Evolutionary conservation across 495 filamentous ascomycete genomes (phyloP).

Genomic region (Pyrenopolyporus hunteri): DNA sequence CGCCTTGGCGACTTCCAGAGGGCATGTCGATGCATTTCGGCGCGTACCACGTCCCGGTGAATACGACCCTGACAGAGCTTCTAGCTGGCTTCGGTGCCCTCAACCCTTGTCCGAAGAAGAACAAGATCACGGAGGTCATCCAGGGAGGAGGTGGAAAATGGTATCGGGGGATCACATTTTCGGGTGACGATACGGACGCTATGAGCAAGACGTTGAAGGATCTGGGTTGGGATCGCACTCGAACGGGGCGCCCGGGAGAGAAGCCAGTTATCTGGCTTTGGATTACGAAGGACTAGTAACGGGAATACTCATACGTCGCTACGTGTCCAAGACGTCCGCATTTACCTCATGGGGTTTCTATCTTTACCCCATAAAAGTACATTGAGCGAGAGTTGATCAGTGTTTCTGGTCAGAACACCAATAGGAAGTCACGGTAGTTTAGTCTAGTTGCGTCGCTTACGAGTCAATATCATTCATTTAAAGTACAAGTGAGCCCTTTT

Average conservation of each 20-base stretch:
- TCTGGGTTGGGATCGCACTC: constrained; percentile 47
- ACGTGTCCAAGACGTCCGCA: background rate
- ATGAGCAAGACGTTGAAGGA: constrained; percentile 42
- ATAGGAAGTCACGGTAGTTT: background rate
- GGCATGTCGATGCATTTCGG: constrained; percentile 42
- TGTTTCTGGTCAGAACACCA: background rate
- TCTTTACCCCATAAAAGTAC: background rate
- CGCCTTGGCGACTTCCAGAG: constrained; percentile 51
- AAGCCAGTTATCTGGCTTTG: constrained; percentile 51
- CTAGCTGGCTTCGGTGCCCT: constrained; percentile 53
- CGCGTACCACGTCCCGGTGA: constrained; percentile 50
- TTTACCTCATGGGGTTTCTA: background rate
- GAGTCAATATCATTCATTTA: background rate
- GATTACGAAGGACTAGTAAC: constrained; percentile 46
- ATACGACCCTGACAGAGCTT: constrained; percentile 51
- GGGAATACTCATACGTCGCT: background rate
- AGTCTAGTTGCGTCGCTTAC: background rate
- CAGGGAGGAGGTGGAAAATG: constrained; percentile 47
- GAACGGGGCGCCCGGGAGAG: constrained; percentile 42
- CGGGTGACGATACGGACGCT: constrained; percentile 34
- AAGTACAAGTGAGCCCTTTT: too few species aligned
- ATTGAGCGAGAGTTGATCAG: background rate
- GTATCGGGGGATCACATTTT: constrained; percentile 44
- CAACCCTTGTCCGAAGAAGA: constrained; percentile 48
- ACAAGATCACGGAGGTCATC: constrained; percentile 51